Evolutionary conservation across 306 rosid species (phyloP).

Genomic region (Myrica gale): DNA sequence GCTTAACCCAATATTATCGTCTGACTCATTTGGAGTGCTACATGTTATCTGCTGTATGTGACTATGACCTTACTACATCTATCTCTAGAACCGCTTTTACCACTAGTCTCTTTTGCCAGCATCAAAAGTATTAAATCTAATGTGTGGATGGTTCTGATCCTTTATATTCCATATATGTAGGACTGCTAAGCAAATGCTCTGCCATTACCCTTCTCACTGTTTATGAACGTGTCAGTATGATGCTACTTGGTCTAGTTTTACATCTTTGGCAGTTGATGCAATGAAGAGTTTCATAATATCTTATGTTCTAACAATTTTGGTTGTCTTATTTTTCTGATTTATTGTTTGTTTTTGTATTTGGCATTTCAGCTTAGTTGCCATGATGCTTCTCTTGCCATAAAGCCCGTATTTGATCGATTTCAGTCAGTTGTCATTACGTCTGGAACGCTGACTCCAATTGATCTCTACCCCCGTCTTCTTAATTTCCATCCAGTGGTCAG

Average conservation of each 20-base stretch:
- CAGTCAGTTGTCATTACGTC: conserved; percentile 94
- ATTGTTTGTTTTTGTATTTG: conserved; percentile 25
- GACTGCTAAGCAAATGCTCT: not conserved
- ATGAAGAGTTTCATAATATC: not conserved
- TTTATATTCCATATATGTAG: not conserved
- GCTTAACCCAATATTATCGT: too few relatives aligned
- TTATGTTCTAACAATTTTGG: conserved; percentile 9
- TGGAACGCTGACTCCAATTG: conserved; percentile 95
- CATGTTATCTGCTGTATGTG: too few relatives aligned
- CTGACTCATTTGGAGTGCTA: too few relatives aligned
- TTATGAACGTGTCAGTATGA: not conserved
- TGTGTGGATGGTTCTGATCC: not conserved
- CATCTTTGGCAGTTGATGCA: not conserved
- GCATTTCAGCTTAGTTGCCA: conserved; percentile 88
- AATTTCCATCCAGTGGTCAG: conserved; percentile 93
- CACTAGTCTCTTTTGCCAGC: not conserved
- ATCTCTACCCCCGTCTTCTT: conserved; percentile 86
- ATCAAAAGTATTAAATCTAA: not conserved
- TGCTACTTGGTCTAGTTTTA: conserved; percentile 7
- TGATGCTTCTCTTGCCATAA: conserved; percentile 95
- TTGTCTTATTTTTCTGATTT: conserved; percentile 8
- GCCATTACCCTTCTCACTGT: not conserved
- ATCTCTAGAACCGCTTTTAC: too few relatives aligned
- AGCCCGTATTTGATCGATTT: conserved; percentile 92
- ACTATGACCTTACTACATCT: too few relatives aligned